phyloP scores from a whole-genome alignment of 2,329 filamentous ascomycete species.

The Exophiala phaeomuriformis region DNA sequence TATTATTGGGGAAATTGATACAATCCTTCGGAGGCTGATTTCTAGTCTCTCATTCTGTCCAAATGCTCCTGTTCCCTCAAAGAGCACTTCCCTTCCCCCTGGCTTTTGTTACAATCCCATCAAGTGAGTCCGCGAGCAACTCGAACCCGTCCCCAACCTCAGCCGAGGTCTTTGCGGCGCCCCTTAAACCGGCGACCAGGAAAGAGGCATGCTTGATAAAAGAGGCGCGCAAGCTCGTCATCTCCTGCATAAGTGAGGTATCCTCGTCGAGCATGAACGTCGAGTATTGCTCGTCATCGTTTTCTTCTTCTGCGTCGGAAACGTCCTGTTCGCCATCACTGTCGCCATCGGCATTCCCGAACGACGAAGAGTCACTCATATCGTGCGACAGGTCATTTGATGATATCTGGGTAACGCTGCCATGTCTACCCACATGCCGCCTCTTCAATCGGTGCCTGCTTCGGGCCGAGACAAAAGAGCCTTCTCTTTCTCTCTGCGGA shows the following conservation, averaged over 20 bases:
- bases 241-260: slow-evolving; percentile 38
- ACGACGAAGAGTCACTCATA: not conserved
- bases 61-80: too few relatives aligned
- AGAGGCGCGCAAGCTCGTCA: slow-evolving; percentile 53
- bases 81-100: not conserved
- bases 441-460: slow-evolving; percentile 12
- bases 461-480: slow-evolving; percentile 22
- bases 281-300: slow-evolving; percentile 32
- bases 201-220: slow-evolving; percentile 63
- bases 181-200: slow-evolving; percentile 63
- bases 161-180: slow-evolving; percentile 31
- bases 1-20: not conserved
- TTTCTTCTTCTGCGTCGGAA: slow-evolving; percentile 25
- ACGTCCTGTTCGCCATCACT: slow-evolving; percentile 23
- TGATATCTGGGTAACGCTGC: not conserved
- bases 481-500: not conserved
- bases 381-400: not conserved
- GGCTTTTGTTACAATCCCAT: slow-evolving; percentile 9
- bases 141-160: slow-evolving; percentile 20
- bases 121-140: slow-evolving; percentile 19
- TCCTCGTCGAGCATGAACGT: slow-evolving; percentile 38
- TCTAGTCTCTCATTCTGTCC: too few relatives aligned
- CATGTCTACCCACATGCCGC: slow-evolving; percentile 5
- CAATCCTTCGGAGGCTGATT: not conserved
- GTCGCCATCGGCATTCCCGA: not conserved